Evolutionary conservation across 2,329 filamentous ascomycete genomes (phyloP), one percentile per base, ranked within the genome.

Genomic region (Bertia moriformis): DNA sequence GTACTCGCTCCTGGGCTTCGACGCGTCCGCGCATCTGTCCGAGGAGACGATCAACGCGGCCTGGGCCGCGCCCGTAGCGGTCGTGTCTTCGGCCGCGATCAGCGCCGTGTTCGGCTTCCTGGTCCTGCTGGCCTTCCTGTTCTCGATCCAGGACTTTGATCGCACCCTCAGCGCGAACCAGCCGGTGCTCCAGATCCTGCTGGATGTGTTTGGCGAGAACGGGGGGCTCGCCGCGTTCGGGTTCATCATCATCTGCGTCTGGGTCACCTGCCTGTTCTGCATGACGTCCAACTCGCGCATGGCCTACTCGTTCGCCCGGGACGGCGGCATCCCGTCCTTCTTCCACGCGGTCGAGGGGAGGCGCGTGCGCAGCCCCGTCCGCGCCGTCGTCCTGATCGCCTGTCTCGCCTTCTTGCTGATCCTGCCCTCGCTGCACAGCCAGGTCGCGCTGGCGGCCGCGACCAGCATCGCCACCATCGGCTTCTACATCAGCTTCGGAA

Each of bases 401-500:
- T 56, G 58, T 13, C 57, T 74, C 17, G 60, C 68, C 1, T 74
- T 75, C 47, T 65, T 67, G 44, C 61, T 75, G 1, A 65, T 67
- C 0, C 58, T 75, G 5, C 71, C 71, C 1, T 70, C 65, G 7
- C 59, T 76, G 1, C 71, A 71, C 4, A 68, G 62, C 2, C 50
- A 49, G 3, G 71, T 75, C 4, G 71, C 71, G 4, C 75, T 73
- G 44, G 57, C 67, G 2, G 71, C 71, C 2, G 70, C 69, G 2
- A 75, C 71, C 2, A 70, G 65, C 7, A 75, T 75, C 43, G 71
- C 71, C 3, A 75, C 71, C 3, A 63, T 74, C 36, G 71, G 71
- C 0, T 57, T 76, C 3, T 75, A 75, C 45, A 62, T 75, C 38
- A 69, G 63, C 39, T 76, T 75, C 48, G 70, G 69, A 1, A 58